A percentile compares a stretch with the other conserved stretches of the same genome.
Evolutionary conservation across 306 rosid genomes (phyloP).

Genomic region (Arachis stenosperma): DNA sequence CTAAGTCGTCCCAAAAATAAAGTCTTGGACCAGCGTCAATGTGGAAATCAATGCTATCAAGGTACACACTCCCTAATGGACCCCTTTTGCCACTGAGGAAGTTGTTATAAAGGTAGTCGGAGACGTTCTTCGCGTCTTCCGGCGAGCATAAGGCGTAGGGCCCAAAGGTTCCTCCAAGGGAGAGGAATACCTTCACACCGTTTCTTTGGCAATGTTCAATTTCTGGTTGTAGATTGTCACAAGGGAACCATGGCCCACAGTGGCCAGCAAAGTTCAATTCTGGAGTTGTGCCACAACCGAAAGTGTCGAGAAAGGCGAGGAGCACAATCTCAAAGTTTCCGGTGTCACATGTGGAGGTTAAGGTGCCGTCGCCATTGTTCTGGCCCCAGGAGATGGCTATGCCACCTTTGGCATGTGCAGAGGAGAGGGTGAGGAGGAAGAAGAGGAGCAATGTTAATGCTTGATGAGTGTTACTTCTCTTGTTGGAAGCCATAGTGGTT

Average conservation of each 20-base stretch:
- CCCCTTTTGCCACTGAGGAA: conserved; percentile 48
- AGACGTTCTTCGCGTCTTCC: conserved; percentile 40
- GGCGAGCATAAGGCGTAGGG: conserved; percentile 42
- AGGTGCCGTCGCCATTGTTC: conserved; percentile 43
- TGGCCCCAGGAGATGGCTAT: conserved; percentile 66
- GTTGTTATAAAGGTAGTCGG: conserved; percentile 47
- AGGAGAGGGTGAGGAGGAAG: conserved; percentile 2
- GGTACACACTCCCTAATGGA: conserved; percentile 51
- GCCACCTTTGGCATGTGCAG: background rate
- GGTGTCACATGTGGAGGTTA: conserved; percentile 49
- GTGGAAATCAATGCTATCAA: conserved; percentile 65
- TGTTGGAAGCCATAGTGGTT: conserved; percentile 6
- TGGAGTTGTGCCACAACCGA: conserved; percentile 28
- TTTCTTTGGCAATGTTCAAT: conserved; percentile 46
- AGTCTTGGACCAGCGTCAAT: conserved; percentile 24
- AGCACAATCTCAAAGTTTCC: conserved; percentile 42
- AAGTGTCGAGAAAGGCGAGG: conserved; percentile 43
- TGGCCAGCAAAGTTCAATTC: conserved; percentile 22
- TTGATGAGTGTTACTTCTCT: background rate
- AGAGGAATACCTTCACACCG: conserved; percentile 55
- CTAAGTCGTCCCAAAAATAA: conserved; percentile 49
- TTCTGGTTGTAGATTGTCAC: conserved; percentile 38
- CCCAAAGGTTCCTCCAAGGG: conserved; percentile 50
- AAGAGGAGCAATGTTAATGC: background rate
- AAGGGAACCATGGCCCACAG: conserved; percentile 40